Base-by-base conservation (phyloP, 108 stramenopile genomes). In the Fistulifera pelliculosa region DNA sequence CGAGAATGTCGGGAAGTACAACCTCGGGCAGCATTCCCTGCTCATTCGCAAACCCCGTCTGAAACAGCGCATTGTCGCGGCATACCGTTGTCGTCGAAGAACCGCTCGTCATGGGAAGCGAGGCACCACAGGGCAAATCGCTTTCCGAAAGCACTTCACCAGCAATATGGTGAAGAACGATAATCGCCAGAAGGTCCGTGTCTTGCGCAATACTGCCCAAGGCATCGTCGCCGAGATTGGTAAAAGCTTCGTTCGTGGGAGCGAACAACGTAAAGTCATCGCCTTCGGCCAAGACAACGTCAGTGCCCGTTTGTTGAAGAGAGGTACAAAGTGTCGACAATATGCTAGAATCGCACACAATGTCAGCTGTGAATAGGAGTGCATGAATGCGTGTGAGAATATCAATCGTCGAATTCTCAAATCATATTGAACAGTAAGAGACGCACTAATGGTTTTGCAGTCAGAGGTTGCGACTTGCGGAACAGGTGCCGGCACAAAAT, bases 1-100 rank as follows among this genome's bases (percentile, higher is more conserved):
- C 76, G 0, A 40, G 12, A 42, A 77, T 50, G 38, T 77, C 76
- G 1, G 76, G 48, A 10, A 2, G 15, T 23, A 54, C 41, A 6
- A 74, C 43, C n/a, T 35, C 1, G 6, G 59, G 66, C 19, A 6
- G 31, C 31, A 35, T n/a, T 35, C 8, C 8, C 31, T 35, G 6
- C 6, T 3, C 31, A 35, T 35, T 35, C 6, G 31, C 31, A 3
- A n/a, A n/a, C n/a, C n/a, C n/a, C n/a, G n/a, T 44, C 48, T 55
- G 58, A 38, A 27, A 58, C 17, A 66, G 27, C 15, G 15, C 13
- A 8, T 26, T 56, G 27, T 27, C 59, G 16, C 1, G 28, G 28
- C 66, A 60, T 16, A 55, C 13, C 12, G 58, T 67, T 38, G 26
- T 19, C 6, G 48, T 60, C 1, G 44, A 18, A 21, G 23, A 1